Conservation (phyloP, 2,329 filamentous ascomycete genomes). For the Fusarium continuum region DNA sequence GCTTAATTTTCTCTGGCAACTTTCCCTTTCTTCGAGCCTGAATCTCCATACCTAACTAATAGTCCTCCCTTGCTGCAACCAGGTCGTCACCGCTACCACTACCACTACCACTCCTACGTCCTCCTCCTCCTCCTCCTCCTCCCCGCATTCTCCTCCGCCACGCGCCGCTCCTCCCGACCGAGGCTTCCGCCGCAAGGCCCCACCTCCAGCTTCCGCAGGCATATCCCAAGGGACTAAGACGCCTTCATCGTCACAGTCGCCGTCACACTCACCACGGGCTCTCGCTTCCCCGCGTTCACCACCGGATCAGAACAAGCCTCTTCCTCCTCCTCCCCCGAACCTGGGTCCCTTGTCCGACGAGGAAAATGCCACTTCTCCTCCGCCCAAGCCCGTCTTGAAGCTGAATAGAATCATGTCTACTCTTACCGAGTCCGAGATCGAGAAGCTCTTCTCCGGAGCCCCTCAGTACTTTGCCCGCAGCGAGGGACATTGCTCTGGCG, state of each 20-base stretch:
- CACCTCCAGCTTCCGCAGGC: conserved; percentile 29
- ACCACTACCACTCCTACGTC: neutral
- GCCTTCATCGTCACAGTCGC: conserved; percentile 38
- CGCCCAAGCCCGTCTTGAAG: conserved; percentile 58
- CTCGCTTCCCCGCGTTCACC: conserved; percentile 50
- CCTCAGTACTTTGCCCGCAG: conserved; percentile 74
- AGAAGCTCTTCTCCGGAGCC: conserved; percentile 78
- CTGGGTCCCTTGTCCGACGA: conserved; percentile 49
- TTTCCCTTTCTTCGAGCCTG: neutral
- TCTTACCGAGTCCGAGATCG: conserved; percentile 67
- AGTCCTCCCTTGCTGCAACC: conserved; percentile 16
- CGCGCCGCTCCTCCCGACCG: conserved; percentile 39
- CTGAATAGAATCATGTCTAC: conserved; percentile 68
- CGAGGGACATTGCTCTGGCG: conserved; percentile 66
- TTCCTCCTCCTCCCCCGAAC: conserved; percentile 61
- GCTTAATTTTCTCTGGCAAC: neutral
- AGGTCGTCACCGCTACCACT: conserved; percentile 1
- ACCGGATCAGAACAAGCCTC: conserved; percentile 64
- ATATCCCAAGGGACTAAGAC: conserved; percentile 28
- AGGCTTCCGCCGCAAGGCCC: conserved; percentile 39
- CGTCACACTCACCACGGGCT: conserved; percentile 39
- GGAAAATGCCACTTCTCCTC: conserved; percentile 38
- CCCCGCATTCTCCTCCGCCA: conserved; percentile 43
- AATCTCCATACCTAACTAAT: conserved; percentile 19
- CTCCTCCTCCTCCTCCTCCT: conserved; percentile 8